Conservation (phyloP, 1,139 yeast genomes). For the Zhuliangozyma parablackwelliae region DNA sequence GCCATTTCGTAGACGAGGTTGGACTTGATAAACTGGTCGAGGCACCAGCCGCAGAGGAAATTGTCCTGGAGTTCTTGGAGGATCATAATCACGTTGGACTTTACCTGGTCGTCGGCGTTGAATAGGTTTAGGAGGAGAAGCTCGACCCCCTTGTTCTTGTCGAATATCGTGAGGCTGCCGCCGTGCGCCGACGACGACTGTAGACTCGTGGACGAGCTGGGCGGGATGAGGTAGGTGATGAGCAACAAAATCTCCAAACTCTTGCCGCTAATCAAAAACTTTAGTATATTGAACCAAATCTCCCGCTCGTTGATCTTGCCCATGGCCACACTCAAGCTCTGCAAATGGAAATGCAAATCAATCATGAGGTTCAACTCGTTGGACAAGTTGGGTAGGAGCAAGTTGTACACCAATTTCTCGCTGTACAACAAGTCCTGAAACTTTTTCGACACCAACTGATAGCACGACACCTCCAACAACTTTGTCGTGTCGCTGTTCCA, state of each 20-base stretch:
- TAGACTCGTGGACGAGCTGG: constrained; percentile 38
- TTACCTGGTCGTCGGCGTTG: constrained; percentile 36
- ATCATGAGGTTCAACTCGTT: constrained; percentile 44
- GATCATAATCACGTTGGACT: constrained; percentile 40
- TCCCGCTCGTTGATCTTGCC: constrained; percentile 29
- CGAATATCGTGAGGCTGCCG: constrained; percentile 41
- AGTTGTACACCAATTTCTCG: constrained; percentile 31
- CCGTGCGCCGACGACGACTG: constrained; percentile 39
- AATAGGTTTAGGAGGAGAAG: constrained; percentile 32
- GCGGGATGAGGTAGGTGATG: constrained; percentile 42
- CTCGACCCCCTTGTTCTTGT: constrained; percentile 46
- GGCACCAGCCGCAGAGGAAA: constrained; percentile 46
- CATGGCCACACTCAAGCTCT: constrained; percentile 19
- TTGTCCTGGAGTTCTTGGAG: constrained; percentile 44
- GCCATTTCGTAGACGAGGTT: constrained; percentile 43
- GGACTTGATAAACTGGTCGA: constrained; percentile 32
- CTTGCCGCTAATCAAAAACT: constrained; percentile 42
- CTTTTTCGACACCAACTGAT: constrained; percentile 35
- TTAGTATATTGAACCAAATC: constrained; percentile 44
- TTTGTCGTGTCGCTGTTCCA: constrained; percentile 43
- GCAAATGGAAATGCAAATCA: constrained; percentile 43
- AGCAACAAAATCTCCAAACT: constrained; percentile 39
- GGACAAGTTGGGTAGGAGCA: constrained; percentile 33
- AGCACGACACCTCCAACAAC: constrained; percentile 40
- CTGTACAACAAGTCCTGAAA: constrained; percentile 34